Percentiles rank a stretch among this genome's conserved stretches.
phyloP scores from a whole-genome alignment of 78 protist species.

The Isochrysis galbana region DNA sequence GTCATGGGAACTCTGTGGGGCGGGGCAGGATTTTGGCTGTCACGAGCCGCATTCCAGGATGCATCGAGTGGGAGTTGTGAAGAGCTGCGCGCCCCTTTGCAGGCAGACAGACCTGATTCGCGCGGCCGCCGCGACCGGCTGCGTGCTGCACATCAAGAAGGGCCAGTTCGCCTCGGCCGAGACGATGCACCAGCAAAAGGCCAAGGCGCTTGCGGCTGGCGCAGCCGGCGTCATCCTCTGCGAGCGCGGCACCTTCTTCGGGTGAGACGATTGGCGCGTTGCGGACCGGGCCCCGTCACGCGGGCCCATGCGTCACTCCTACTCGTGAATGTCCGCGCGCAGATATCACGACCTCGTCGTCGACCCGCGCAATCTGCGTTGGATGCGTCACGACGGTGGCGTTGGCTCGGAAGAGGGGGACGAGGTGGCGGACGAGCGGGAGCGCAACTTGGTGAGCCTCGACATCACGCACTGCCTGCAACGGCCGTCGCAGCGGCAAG shows the following conservation, averaged over 20 bases:
- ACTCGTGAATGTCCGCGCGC: too few relatives aligned
- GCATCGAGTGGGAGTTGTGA: too few relatives aligned
- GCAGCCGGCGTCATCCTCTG: not conserved
- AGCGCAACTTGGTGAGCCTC: not conserved
- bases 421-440: too few relatives aligned
- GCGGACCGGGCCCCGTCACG: too few relatives aligned
- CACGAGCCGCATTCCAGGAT: too few relatives aligned
- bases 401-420: not conserved
- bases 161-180: slow-evolving; percentile 42
- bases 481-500: not conserved
- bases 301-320: too few relatives aligned
- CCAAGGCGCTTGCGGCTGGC: not conserved
- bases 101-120: slow-evolving; percentile 44
- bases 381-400: not conserved
- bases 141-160: slow-evolving; percentile 20
- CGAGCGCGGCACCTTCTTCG: slow-evolving; percentile 41
- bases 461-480: slow-evolving; percentile 30
- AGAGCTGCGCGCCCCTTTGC: too few relatives aligned
- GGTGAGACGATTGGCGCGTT: too few relatives aligned
- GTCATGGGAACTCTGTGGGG: too few relatives aligned
- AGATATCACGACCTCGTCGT: slow-evolving; percentile 45
- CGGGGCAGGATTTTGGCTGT: too few relatives aligned
- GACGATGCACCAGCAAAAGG: slow-evolving; percentile 10
- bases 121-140: slow-evolving; percentile 14
- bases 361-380: slow-evolving; percentile 20